Evolutionary conservation across 192 early-diverging fungal genomes (phyloP).

Genomic region (Podila verticillata): DNA sequence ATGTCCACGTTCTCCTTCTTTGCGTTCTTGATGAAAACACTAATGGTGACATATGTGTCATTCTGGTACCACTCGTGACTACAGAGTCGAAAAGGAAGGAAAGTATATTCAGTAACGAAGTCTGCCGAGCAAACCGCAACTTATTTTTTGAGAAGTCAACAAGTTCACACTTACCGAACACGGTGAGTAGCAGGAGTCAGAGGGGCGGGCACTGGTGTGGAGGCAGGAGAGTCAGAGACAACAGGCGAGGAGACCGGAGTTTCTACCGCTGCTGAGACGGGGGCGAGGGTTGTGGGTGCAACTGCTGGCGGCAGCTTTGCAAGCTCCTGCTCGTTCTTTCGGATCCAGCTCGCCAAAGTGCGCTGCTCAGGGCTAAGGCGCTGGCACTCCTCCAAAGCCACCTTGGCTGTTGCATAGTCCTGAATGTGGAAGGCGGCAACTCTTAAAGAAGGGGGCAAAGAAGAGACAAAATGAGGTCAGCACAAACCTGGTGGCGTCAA

Average conservation of each 20-base stretch:
- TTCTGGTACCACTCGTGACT: constrained; percentile 99
- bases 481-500: background rate
- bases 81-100: background rate
- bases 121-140: background rate
- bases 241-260: constrained; percentile 17
- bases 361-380: constrained; percentile 57
- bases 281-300: background rate
- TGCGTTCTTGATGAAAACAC: constrained; percentile 91
- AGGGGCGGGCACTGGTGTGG: constrained; percentile 21
- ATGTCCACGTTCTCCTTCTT: constrained; percentile 76
- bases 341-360: constrained; percentile 61
- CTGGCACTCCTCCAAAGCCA: constrained; percentile 56
- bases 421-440: constrained; percentile 64
- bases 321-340: constrained; percentile 65
- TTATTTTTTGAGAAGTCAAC: background rate
- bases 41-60: constrained; percentile 85
- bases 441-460: constrained; percentile 32
- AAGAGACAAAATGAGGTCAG: background rate
- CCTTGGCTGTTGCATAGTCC: constrained; percentile 68
- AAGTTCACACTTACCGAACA: constrained; percentile 26
- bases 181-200: constrained; percentile 32
- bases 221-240: constrained; percentile 4
- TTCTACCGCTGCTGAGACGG: background rate
- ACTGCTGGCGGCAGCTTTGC: constrained; percentile 51
- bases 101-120: background rate